Evolutionary conservation across 768 basidiomycete genomes (phyloP), one percentile per base, ranked within the genome.

Genomic region (Zangia roseola): DNA sequence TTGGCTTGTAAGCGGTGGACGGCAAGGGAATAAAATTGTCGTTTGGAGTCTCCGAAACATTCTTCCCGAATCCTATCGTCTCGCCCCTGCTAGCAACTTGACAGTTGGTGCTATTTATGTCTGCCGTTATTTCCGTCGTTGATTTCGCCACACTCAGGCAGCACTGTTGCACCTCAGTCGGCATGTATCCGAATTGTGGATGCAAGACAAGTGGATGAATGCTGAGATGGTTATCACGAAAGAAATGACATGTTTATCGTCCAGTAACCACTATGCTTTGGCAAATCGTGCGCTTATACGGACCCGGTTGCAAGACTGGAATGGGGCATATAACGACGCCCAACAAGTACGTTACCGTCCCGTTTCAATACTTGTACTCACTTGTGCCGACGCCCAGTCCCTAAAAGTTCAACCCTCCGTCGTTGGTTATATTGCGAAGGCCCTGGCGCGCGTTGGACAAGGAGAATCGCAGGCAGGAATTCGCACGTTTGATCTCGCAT

Each of bases 401-500:
- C 26, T 58, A n/a, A n/a, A 45, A 14, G 30, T 44, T 24, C 47
- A 43, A 30, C 37, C 37, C 24, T 57, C 52, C 4, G 44, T 42
- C 36, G 19, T 51, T 17, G 57, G 57, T 21, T 41, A 57, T 26
- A 46, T 58, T 37, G 52, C 57, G 10, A 59, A 40, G 47, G 50
- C 52, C 7, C 19, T 59, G 5, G 56, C 47, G 12, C 49, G 24
- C n/a, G n/a, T 59, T 28, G 57, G 57, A 0, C 40, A 49, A 35
- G 52, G 56, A 12, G 44, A 57, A 33, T 16, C 10, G 1, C 30
- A 49, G 35, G 43, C 38, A 10, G 56, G 49, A 13, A 40, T 57
- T 28, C 52, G 52, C 20, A 25, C 37, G 10, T 54, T 57, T 16
- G 57, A 59, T 26, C 57, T 59, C 26, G 23, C 46, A 14, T 59